Percentiles rank a stretch among this genome's conserved stretches.
Conservation (phyloP, 2,329 filamentous ascomycete species). For the Nannizziopsis arthrosporioides region DNA sequence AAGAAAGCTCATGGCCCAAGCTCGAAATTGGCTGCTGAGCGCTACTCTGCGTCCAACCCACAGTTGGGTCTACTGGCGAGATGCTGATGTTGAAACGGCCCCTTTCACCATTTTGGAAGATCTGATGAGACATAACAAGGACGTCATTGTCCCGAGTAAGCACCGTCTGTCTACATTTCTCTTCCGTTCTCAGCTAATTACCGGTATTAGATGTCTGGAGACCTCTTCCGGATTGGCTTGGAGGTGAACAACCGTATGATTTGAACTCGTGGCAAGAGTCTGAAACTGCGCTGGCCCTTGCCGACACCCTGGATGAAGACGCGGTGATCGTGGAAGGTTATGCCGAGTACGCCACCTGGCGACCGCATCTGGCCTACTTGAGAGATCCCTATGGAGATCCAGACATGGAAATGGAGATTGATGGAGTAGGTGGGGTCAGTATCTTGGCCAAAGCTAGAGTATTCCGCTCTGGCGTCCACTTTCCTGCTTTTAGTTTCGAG, state of each 20-base stretch:
- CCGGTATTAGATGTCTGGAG: conserved; percentile 74
- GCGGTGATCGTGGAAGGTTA: conserved; percentile 98
- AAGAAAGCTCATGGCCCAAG: conserved; percentile 95
- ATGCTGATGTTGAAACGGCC: conserved; percentile 95
- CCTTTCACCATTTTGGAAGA: conserved; percentile 95
- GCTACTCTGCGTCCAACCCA: conserved; percentile 88
- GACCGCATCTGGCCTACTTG: conserved; percentile 90
- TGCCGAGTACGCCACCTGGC: conserved; percentile 96
- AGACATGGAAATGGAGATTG: conserved; percentile 99
- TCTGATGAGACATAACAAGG: conserved; percentile 97
- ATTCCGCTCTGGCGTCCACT: conserved; percentile 89
- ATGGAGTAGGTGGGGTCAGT: conserved; percentile 93
- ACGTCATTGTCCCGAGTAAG: conserved; percentile 96
- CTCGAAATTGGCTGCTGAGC: conserved; percentile 90
- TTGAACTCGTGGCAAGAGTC: conserved; percentile 99
- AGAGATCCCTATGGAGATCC: conserved; percentile 94
- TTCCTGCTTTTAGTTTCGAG: conserved; percentile 96
- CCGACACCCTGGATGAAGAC: conserved; percentile 91
- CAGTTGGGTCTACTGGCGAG: conserved; percentile 98
- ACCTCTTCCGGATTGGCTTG: conserved; percentile 96
- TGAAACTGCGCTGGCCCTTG: conserved; percentile 83
- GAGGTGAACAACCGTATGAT: conserved; percentile 95
- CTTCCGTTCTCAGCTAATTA: neutral
- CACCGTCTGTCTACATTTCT: conserved; percentile 19
- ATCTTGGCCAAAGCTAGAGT: conserved; percentile 93